Evolutionary conservation across 805 yeast species (phyloP).

Genomic region (Spathaspora gorwiae): DNA sequence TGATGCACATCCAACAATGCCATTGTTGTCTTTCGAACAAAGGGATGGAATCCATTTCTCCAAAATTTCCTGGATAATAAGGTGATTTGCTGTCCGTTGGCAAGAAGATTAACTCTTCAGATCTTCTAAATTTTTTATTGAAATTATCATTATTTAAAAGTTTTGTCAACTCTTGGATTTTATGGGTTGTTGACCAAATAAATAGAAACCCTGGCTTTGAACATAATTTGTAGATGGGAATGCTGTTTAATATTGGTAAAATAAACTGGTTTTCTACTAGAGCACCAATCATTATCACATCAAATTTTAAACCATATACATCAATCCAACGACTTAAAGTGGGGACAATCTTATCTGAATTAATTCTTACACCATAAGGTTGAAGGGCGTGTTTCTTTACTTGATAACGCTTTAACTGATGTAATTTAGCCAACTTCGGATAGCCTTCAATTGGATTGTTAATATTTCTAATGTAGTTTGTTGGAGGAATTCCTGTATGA

Average conservation of each 20-base stretch:
- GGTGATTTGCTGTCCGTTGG: constrained; percentile 64
- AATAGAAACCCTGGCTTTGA: constrained; percentile 83
- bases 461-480: constrained; percentile 57
- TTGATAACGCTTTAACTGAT: constrained; percentile 61
- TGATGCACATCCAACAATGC: constrained; percentile 98
- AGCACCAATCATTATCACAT: constrained; percentile 90
- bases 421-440: constrained; percentile 71
- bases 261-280: constrained; percentile 70
- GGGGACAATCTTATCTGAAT: constrained; percentile 49
- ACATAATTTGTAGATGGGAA: constrained; percentile 71
- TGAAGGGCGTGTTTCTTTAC: constrained; percentile 46
- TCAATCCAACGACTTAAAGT: constrained; percentile 60
- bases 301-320: constrained; percentile 61
- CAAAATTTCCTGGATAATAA: constrained; percentile 56
- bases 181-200: constrained; percentile 80
- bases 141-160: constrained; percentile 47
- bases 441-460: constrained; percentile 73
- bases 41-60: constrained; percentile 13
- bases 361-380: constrained; percentile 63
- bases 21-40: constrained; percentile 73
- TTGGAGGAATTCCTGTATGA: constrained; percentile 43
- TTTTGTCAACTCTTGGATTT: constrained; percentile 58
- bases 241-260: constrained; percentile 52
- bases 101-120: constrained; percentile 83
- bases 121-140: constrained; percentile 70